Percentiles rank a stretch among this genome's conserved stretches.
phyloP scores from a whole-genome alignment of 495 filamentous ascomycete species.

The Xylaria scruposa region DNA sequence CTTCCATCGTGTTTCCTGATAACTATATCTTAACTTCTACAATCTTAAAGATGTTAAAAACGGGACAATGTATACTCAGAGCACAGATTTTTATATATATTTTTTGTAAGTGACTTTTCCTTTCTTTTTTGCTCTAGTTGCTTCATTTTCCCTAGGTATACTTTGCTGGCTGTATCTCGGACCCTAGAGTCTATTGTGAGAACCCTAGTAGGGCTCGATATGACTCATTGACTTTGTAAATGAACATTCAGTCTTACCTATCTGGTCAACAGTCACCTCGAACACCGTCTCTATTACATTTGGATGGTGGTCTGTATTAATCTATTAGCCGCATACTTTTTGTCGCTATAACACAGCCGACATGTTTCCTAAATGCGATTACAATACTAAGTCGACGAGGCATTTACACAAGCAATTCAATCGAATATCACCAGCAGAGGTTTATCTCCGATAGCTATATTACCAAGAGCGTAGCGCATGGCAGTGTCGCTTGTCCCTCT shows the following conservation, averaged over 20 bases:
- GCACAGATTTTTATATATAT: not conserved
- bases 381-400: not conserved
- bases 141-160: not conserved
- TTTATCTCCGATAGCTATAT: not conserved
- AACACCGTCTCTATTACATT: not conserved
- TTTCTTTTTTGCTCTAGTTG: not conserved
- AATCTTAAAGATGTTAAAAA: not conserved
- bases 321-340: not conserved
- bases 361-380: not conserved
- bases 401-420: not conserved
- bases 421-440: not conserved
- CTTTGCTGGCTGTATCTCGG: not conserved
- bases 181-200: not conserved
- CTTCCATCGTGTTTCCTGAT: not conserved
- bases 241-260: not conserved
- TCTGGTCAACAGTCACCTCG: not conserved
- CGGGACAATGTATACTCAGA: not conserved
- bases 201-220: not conserved
- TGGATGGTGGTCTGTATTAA: not conserved
- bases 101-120: not conserved
- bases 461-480: not conserved
- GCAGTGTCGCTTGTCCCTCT: not conserved
- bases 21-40: not conserved
- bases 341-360: not conserved
- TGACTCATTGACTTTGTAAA: not conserved